Conservation (phyloP, 495 filamentous ascomycete species). For the Sabuloglossum arenarium region DNA sequence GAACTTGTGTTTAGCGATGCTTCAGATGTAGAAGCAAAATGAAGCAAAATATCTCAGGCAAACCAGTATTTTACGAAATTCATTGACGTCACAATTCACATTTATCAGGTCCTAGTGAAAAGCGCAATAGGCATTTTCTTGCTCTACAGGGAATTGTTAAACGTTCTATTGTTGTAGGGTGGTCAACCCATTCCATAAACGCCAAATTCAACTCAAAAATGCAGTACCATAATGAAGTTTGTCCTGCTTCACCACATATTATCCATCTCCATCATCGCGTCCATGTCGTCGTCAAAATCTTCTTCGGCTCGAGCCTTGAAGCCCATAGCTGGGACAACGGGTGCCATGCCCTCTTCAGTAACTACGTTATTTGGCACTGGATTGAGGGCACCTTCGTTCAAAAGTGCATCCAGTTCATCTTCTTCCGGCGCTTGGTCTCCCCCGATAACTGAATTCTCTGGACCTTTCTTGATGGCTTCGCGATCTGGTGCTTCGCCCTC, state of each 20-base stretch:
- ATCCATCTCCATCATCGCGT: not conserved
- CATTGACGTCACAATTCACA: no score
- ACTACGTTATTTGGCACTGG: not conserved
- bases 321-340: not conserved
- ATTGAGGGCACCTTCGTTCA: not conserved
- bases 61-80: no score
- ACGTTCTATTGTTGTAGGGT: no score
- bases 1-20: no score
- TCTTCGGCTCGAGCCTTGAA: not conserved
- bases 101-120: no score
- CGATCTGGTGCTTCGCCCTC: not conserved
- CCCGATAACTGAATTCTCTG: not conserved
- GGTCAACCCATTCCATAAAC: not conserved
- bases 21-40: no score
- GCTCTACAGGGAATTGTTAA: no score
- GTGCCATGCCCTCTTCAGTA: not conserved
- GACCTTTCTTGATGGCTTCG: not conserved
- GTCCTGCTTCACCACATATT: not conserved
- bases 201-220: not conserved
- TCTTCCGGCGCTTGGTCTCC: not conserved
- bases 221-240: not conserved
- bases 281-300: not conserved
- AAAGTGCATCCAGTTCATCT: not conserved
- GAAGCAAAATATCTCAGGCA: no score
- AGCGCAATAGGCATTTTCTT: no score